Percentiles rank a stretch among this genome's conserved stretches.
These are phyloP conservation scores for Cladophialophora exuberans DNA, from an alignment of 2,329 filamentous ascomycete genomes.

Conservation along the genomic window DNA sequence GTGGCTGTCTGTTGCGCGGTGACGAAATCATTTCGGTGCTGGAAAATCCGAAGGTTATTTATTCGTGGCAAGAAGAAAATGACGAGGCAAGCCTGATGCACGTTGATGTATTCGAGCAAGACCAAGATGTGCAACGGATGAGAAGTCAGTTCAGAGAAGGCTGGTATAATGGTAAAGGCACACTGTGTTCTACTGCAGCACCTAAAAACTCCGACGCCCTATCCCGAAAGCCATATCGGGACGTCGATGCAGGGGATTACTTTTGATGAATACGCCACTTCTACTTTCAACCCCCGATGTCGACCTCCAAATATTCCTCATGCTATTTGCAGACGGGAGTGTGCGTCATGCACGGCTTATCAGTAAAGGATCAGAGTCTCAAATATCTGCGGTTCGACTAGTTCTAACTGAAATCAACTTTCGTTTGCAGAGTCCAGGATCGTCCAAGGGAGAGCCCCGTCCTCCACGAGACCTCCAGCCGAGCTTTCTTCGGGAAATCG, in stretches of 20 bases:
- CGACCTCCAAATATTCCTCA: too few species aligned
- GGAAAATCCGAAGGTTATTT: slow-evolving; percentile 26
- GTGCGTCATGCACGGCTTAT: too few species aligned
- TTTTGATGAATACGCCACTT: too few species aligned
- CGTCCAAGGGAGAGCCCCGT: too few species aligned
- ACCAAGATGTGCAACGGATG: not conserved
- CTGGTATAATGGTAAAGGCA: slow-evolving; percentile 21
- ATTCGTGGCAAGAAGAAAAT: slow-evolving; percentile 20
- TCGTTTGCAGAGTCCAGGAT: too few species aligned
- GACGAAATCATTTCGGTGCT: slow-evolving; percentile 26
- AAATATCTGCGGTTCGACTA: too few species aligned
- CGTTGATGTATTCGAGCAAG: slow-evolving; percentile 26
- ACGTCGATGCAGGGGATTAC: slow-evolving; percentile 24
- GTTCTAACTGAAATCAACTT: too few species aligned
- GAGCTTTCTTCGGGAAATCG: too few species aligned
- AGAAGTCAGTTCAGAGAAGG: slow-evolving; percentile 22
- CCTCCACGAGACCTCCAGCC: too few species aligned
- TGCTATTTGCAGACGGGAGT: too few species aligned
- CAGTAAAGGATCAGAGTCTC: too few species aligned
- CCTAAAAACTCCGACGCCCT: not conserved
- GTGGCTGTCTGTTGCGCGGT: slow-evolving; percentile 29
- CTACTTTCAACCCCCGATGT: not conserved
- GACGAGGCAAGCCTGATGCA: slow-evolving; percentile 18
- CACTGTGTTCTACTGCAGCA: not conserved
- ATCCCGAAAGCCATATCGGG: slow-evolving; percentile 16